Conservation (phyloP, 139 green algal species). For the Volvox africanus region DNA sequence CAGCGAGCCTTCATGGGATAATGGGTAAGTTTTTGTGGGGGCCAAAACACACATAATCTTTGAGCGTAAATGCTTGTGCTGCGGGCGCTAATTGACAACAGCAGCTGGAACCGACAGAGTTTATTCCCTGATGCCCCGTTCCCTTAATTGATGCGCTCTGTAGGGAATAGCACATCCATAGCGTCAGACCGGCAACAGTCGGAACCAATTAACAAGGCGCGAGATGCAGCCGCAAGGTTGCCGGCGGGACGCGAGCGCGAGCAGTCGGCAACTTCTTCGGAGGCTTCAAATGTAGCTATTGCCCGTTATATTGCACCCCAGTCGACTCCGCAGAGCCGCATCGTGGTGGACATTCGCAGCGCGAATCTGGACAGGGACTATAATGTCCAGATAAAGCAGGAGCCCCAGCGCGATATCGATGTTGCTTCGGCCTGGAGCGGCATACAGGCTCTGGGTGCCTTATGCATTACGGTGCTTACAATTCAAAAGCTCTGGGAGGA, state of each 20-base stretch:
- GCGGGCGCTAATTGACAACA: too few species aligned
- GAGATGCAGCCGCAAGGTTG: background rate
- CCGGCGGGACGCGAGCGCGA: background rate
- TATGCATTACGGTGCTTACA: conserved; percentile 54
- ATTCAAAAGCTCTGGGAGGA: conserved; percentile 64
- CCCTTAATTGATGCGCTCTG: background rate
- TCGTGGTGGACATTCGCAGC: conserved; percentile 49
- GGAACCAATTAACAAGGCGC: background rate
- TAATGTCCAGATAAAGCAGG: conserved; percentile 30
- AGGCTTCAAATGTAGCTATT: background rate
- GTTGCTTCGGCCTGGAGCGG: background rate
- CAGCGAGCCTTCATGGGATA: too few species aligned
- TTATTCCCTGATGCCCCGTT: too few species aligned
- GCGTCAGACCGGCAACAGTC: background rate
- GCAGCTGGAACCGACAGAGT: too few species aligned
- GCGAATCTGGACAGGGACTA: conserved; percentile 27
- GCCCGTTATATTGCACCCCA: background rate
- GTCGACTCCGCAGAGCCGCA: background rate
- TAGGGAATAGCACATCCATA: background rate
- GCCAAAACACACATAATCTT: too few species aligned
- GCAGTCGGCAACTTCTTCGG: background rate
- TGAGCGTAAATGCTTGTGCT: too few species aligned
- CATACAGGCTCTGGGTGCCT: conserved; percentile 16
- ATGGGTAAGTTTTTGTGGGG: too few species aligned
- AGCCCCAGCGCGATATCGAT: conserved; percentile 24